Base-by-base conservation (phyloP, 345 rosid species). In the Aquilaria sinensis region DNA sequence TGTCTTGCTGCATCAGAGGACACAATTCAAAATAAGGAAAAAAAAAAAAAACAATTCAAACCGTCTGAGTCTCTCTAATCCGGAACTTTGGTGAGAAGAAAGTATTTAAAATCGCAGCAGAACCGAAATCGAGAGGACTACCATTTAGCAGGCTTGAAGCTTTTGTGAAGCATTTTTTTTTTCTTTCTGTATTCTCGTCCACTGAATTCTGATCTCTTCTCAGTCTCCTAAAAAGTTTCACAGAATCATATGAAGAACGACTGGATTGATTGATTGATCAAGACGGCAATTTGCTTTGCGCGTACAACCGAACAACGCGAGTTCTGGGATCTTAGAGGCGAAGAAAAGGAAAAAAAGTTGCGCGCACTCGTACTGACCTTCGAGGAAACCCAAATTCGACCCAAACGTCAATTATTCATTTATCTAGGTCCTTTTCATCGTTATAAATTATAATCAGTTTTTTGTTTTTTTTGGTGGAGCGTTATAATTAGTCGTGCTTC, bases 111-210 rank as follows among this genome's bases (percentile, higher is more conserved):
- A 37, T 37, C 43, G 43, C 7, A 3, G 23, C 9, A 10, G 3
- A 64, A 65, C 58, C 12, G 23, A 47, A 64, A n/a, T 2, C 9
- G 32, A 62, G 0, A 33, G 1, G 12, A 48, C 67, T 66, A 91
- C 96, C 98, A 93, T 80, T 93, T 90, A 1, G 94, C 93, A 52
- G 97, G 83, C 83, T 93, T 93, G 74, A 90, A 93, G 80, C 97
- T 83, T 77, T 72, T 81, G 68, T 86, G 96, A 50, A 90, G 88
- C 78, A 81, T 82, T 31, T 53, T 69, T 72, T 3, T 60, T 3
- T 5, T 12, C 49, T 49, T 31, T 31, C 6, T 45, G 30, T 7
- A 4, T 16, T 48, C 8, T 46, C 12, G 50, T 32, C 55, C 4
- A 16, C 37, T 15, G 9, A 49, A 37, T 9, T 37, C 43, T 37